Evolutionary conservation across 371 early-diverging fungal species (phyloP).

Genomic region (Syncephalastrum monosporum): DNA sequence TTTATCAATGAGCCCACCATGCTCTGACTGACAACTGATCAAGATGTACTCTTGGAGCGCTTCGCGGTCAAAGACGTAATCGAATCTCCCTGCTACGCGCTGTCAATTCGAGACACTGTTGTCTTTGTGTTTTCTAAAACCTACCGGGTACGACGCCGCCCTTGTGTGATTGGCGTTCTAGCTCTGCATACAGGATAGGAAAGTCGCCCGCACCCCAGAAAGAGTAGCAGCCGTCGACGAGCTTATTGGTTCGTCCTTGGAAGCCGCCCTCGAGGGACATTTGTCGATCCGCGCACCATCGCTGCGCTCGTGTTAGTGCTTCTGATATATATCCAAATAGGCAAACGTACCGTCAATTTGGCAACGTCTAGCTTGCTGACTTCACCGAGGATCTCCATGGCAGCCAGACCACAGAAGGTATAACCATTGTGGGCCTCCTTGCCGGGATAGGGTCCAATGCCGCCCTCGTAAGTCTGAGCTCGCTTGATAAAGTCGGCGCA

Average conservation of each 20-base stretch:
- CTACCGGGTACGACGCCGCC: constrained; percentile 15
- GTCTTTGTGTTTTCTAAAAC: neutral
- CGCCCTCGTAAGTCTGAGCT: constrained; percentile 96
- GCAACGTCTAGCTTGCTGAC: constrained; percentile 61
- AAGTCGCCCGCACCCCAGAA: constrained; percentile 95
- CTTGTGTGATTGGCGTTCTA: constrained; percentile 18
- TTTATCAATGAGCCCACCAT: constrained; percentile 91
- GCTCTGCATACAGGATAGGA: constrained; percentile 64
- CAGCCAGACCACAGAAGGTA: constrained; percentile 93
- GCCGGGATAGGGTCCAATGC: constrained; percentile 85
- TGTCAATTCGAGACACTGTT: neutral
- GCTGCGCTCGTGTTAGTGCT: neutral
- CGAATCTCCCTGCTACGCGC: neutral
- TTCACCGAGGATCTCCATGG: constrained; percentile 75
- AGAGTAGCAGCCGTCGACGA: constrained; percentile 98
- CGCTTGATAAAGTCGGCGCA: constrained; percentile 69
- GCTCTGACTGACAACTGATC: constrained; percentile 76
- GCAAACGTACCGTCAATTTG: constrained; percentile 52
- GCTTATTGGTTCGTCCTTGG: constrained; percentile 95
- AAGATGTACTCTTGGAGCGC: constrained; percentile 87
- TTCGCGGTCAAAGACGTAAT: constrained; percentile 62
- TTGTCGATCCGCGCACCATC: constrained; percentile 82
- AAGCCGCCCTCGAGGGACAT: constrained; percentile 95
- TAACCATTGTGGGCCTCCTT: constrained; percentile 98
- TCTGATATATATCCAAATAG: neutral